Evolutionary conservation across 2,329 filamentous ascomycete species (phyloP), one percentile per base, ranked within the genome.

Genomic region (Coniochaeta sp.): DNA sequence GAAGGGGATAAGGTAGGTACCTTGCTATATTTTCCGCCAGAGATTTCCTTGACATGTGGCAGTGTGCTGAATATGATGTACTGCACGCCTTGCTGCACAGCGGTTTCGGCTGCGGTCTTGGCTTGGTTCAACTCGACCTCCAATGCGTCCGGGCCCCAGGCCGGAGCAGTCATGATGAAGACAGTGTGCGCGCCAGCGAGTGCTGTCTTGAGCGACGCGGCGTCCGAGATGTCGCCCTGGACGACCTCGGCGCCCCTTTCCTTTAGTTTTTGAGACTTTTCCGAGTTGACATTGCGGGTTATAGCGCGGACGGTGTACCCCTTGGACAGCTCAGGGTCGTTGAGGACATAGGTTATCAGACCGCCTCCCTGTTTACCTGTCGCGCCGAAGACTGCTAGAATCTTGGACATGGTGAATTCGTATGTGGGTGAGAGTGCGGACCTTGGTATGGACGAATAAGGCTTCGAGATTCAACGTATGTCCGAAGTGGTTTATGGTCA

Each of bases 61-160:
- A 80, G 71, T 8, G 77, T 77, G 8, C 77, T 79, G 70, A 75
- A 81, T 62, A 81, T 71, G 52, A 79, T 69, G 61, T 80, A 77
- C 65, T 78, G 65, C 1, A 78, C 75, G 6, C 77, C 76, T 1
- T 72, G 71, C 24, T 72, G 71, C 64, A 77, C 77, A 58, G 73
- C 73, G 1, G 74, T 77, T 63, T 82, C 78, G 9, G 77, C 74
- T 44, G 81, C 75, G 44, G 71, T 70, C 59, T 74, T 83, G 64
- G 76, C 77, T 70, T 74, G 79, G 62, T 65, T 71, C 63, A 72
- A 62, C 61, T 79, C 72, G 60, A 74, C 63, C 12, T 77, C 68
- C 56, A 64, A 63, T 63, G 58, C 66, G 59, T 63, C 32, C 28
- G 66, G 58, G 66, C 66, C 72, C 70, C 74, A 64, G 72, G 62